Base-by-base conservation (phyloP, 176 grass and related monocot species). In the Phyllostachys edulis region DNA sequence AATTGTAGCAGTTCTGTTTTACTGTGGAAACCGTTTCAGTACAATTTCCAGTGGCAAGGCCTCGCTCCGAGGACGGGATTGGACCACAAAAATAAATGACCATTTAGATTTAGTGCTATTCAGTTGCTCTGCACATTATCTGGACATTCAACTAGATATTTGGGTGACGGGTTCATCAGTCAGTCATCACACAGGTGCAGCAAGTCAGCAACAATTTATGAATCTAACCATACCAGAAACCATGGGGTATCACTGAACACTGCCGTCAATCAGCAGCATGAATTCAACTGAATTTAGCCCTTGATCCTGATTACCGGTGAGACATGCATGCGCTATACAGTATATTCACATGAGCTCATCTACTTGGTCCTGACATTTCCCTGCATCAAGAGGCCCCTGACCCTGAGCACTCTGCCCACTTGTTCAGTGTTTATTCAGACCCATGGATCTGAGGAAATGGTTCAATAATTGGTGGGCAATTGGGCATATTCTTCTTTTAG, bases 391-490 rank as follows among this genome's bases (percentile, higher is more conserved):
- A 79, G 57, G 18, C 45, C 54, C 67, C 63, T 69, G 78, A 11
- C 52, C 42, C 6, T 83, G 34, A 13, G 46, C 7, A 5, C 36
- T 13, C 67, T 18, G 59, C 61, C 57, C 66, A 59, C 66, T 72
- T 84, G 68, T 51, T 12, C 69, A 41, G 14, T 74, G 55, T 71
- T 81, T 85, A 64, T 85, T 69, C 41, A 52, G 63, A 63, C 70
- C 51, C 36, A n/a, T 73, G 40, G 71, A 89, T 86, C 18, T n/a
- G 64, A 77, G 27, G 23, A 32, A 68, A 65, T 42, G 10, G 29
- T 66, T 60, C 66, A 86, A 90, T 90, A 71, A 86, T 90, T 89
- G 81, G 39, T 71, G 21, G 24, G 45, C 52, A 81, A 32, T 5
- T 29, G 13, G 46, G 37, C 55, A 72, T 82, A 86, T 82, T 86